Evolutionary conservation across 164 flowering plant genomes (phyloP).

Genomic region (Magnolia officinalis): DNA sequence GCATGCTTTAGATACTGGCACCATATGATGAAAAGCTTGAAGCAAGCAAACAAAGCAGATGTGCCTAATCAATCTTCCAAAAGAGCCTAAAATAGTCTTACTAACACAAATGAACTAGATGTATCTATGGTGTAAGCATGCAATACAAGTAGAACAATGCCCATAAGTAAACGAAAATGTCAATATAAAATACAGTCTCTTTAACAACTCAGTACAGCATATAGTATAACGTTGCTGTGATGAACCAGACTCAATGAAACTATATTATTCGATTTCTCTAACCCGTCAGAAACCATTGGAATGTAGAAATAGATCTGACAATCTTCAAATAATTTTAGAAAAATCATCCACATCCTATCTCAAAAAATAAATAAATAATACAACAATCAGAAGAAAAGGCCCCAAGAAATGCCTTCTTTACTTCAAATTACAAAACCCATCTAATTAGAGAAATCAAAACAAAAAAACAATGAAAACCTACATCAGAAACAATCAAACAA

Average conservation of each 20-base stretch:
- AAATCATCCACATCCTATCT: neutral
- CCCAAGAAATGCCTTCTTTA: neutral
- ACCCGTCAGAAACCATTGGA: neutral
- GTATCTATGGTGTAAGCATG: neutral
- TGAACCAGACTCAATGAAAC: neutral
- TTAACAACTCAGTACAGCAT: too few species aligned
- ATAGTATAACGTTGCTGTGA: neutral
- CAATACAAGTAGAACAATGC: neutral
- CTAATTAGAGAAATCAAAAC: neutral
- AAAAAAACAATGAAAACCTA: neutral
- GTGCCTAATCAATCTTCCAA: neutral
- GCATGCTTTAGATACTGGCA: too few species aligned
- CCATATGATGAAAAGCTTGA: slow-evolving; percentile 1
- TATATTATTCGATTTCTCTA: neutral
- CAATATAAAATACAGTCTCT: too few species aligned
- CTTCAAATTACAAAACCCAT: neutral
- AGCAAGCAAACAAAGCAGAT: neutral
- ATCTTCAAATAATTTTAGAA: neutral
- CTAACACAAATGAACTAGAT: neutral
- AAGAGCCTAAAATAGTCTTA: neutral
- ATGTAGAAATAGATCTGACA: neutral
- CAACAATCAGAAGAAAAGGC: neutral
- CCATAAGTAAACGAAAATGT: neutral
- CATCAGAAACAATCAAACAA: neutral
- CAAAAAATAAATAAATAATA: neutral